phyloP scores from a whole-genome alignment of 2,329 filamentous ascomycete species.

The Kalaharituber pfeilii region DNA sequence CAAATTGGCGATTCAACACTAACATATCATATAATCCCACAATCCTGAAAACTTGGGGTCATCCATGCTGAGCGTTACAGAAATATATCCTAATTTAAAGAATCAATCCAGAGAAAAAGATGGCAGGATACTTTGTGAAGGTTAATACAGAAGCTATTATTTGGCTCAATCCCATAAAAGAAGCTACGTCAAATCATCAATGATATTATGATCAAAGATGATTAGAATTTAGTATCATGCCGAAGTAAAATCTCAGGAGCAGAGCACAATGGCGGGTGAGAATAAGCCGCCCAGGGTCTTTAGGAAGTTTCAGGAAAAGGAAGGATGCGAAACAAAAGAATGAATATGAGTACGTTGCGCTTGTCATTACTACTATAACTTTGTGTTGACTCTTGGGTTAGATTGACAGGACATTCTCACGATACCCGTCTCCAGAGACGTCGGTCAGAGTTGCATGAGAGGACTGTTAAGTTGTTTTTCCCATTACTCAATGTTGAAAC shows the following conservation, averaged over 20 bases:
- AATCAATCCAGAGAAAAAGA: constrained; percentile 28
- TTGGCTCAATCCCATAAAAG: constrained; percentile 82
- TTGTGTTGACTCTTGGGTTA: constrained; percentile 1
- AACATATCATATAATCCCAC: constrained; percentile 25
- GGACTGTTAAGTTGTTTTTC: constrained; percentile 14
- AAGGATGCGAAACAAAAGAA: constrained; percentile 27
- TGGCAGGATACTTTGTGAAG: constrained; percentile 54
- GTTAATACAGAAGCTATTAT: constrained; percentile 80
- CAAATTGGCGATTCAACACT: too few species aligned
- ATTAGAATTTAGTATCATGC: constrained; percentile 61
- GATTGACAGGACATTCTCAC: constrained; percentile 18
- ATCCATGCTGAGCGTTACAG: constrained; percentile 61
- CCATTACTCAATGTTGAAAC: too few species aligned
- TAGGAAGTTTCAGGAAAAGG: constrained; percentile 23
- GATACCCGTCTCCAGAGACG: constrained; percentile 16
- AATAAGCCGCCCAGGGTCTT: too few species aligned
- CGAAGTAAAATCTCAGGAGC: constrained; percentile 46
- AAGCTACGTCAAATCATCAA: constrained; percentile 49
- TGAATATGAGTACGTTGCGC: constrained; percentile 33
- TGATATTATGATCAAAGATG: constrained; percentile 35
- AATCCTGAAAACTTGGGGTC: constrained; percentile 50
- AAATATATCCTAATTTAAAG: constrained; percentile 62
- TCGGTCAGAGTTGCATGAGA: constrained; percentile 18
- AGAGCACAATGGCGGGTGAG: background rate
- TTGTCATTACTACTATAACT: too few species aligned